Conservation (phyloP, 352 stramenopile species). For the Phytophthora europaea region DNA sequence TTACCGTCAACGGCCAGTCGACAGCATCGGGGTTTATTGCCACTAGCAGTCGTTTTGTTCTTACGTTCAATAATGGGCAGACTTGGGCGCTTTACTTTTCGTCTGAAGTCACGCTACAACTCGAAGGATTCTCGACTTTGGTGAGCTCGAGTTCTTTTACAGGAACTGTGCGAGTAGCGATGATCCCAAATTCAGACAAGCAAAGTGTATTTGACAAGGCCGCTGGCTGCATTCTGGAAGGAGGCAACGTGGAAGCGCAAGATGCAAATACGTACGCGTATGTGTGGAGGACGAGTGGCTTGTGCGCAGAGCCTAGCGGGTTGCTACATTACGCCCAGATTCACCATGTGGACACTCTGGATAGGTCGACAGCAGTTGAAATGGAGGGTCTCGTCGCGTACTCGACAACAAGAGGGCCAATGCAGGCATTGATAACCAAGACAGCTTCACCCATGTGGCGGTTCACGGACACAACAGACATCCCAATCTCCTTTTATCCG, state of each 20-base stretch:
- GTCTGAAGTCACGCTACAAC: slow-evolving; percentile 23
- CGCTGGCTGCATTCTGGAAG: slow-evolving; percentile 42
- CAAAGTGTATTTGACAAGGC: slow-evolving; percentile 37
- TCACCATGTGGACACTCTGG: slow-evolving; percentile 59
- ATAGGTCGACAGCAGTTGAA: slow-evolving; percentile 39
- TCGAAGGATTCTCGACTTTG: slow-evolving; percentile 34
- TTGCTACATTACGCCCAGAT: slow-evolving; percentile 58
- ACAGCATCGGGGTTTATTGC: slow-evolving; percentile 4
- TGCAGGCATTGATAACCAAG: slow-evolving; percentile 44
- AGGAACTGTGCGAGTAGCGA: slow-evolving; percentile 27
- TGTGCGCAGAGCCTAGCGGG: slow-evolving; percentile 30
- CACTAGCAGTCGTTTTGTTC: slow-evolving; percentile 41
- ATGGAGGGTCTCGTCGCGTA: slow-evolving; percentile 21
- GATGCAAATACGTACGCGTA: slow-evolving; percentile 48
- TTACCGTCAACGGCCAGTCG: slow-evolving; percentile 44
- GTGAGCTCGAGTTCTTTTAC: slow-evolving; percentile 24
- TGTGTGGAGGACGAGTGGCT: slow-evolving; percentile 52
- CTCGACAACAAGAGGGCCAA: slow-evolving; percentile 56
- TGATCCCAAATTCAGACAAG: slow-evolving; percentile 24
- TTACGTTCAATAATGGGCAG: slow-evolving; percentile 49
- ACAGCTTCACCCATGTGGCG: slow-evolving; percentile 38
- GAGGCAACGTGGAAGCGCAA: slow-evolving; percentile 40
- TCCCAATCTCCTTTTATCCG: slow-evolving; percentile 49
- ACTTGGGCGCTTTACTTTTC: slow-evolving; percentile 60
- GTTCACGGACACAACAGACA: slow-evolving; percentile 40